Conservation (phyloP, 2,329 filamentous ascomycete species). For the Zasmidium angulare region DNA sequence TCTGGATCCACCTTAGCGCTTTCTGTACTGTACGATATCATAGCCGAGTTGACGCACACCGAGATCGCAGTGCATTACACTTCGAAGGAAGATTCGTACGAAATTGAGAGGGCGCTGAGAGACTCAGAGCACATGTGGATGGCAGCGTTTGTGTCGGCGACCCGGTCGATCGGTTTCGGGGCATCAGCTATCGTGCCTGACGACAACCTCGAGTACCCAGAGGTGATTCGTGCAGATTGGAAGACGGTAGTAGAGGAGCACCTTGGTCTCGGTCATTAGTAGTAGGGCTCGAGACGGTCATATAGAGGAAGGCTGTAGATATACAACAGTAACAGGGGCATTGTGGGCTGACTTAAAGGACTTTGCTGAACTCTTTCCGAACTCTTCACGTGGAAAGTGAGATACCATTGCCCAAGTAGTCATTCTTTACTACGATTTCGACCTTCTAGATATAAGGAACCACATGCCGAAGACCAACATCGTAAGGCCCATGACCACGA, state of each 20-base stretch:
- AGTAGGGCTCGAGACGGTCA: too few relatives aligned
- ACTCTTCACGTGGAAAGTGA: too few relatives aligned
- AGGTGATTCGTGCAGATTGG: not conserved
- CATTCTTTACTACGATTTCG: too few relatives aligned
- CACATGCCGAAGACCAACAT: too few relatives aligned
- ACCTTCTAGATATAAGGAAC: too few relatives aligned
- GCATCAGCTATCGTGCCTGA: not conserved
- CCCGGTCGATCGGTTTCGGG: not conserved
- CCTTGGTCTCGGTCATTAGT: not conserved
- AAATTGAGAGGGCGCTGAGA: not conserved
- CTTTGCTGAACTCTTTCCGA: too few relatives aligned
- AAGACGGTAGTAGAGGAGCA: not conserved
- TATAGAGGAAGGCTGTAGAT: too few relatives aligned
- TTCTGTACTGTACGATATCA: not conserved
- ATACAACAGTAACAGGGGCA: too few relatives aligned
- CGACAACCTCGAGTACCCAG: not conserved
- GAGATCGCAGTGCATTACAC: not conserved
- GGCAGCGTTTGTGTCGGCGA: not conserved
- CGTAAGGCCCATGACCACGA: too few relatives aligned
- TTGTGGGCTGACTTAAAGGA: too few relatives aligned
- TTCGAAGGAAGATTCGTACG: not conserved
- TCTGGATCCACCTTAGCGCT: not conserved
- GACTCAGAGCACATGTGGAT: not conserved
- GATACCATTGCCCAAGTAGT: too few relatives aligned
- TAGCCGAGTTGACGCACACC: not conserved